Evolutionary conservation across 1,284 basidiomycete species (phyloP), one percentile per base, ranked within the genome.

Genomic region (Vanrija sp.): DNA sequence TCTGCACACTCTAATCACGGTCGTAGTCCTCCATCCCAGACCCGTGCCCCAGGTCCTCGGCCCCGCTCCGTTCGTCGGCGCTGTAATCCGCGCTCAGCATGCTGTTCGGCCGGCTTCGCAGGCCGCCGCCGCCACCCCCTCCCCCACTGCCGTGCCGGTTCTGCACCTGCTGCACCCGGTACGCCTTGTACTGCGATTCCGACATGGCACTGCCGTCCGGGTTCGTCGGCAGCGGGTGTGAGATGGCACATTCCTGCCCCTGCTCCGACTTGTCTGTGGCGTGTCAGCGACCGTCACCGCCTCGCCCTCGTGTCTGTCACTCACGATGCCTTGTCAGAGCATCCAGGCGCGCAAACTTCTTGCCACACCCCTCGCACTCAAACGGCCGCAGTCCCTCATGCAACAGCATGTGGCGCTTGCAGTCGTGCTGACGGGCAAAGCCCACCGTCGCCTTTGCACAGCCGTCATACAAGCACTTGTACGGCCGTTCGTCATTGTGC

Each of bases 401-500:
- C 19, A 95, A 79, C 9, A 87, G 85, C 77, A 91, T 88, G 72
- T 93, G 91, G 62, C 78, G 89, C 84, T 95, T 95, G 86, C 92
- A 95, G 73, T 97, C 93, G 74, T 96, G 92, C 72, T 93, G 89
- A 44, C 93, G 83, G 35, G 93, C 93, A 70, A 96, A 96, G 22
- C 89, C 73, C 6, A 72, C 61, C 14, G 63, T 63, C 10, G 70
- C 86, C 71, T 96, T 96, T 66, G 87, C 88, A 73, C 93, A 97
- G 15, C 89, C 91, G 3, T 89, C 88, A 83, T 88, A 93, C 55
- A 88, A 84, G 73, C 93, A 97, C 59, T 91, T 84, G 76, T 91
- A 97, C 35, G 93, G 93, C 54, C 91, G 81, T 75, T 96, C 91
- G 72, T 95, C 92, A 23, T 92, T 95, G 73, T 97, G 93, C n/a